These are phyloP conservation scores for Aspergillus pseudoviridinutans DNA, from an alignment of 2,329 filamentous ascomycete species.

Conservation along the genomic window DNA sequence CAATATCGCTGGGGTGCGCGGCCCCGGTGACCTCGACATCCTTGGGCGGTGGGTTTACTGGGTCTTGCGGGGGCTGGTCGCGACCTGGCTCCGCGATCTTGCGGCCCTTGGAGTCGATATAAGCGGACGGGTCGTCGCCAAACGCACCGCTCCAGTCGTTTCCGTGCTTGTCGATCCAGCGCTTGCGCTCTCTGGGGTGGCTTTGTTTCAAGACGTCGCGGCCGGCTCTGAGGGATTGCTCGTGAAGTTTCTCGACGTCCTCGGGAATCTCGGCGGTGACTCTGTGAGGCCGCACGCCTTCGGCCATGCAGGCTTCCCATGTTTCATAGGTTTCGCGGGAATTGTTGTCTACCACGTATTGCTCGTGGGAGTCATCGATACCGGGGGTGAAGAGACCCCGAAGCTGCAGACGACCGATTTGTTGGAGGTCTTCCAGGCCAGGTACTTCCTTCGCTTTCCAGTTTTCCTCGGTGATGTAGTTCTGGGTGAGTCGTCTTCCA, in stretches of 20 bases:
- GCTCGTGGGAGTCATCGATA: slow-evolving; percentile 79
- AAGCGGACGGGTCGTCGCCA: slow-evolving; percentile 66
- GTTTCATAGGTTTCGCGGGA: slow-evolving; percentile 89
- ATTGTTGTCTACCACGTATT: slow-evolving; percentile 81
- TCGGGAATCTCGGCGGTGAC: slow-evolving; percentile 72
- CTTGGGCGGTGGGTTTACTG: slow-evolving; percentile 44
- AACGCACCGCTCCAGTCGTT: slow-evolving; percentile 87
- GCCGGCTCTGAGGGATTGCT: slow-evolving; percentile 72
- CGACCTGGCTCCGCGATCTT: slow-evolving; percentile 55
- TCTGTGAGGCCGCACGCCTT: slow-evolving; percentile 71
- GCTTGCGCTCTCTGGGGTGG: slow-evolving; percentile 60
- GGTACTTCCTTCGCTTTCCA: slow-evolving; percentile 58
- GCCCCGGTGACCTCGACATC: slow-evolving; percentile 14
- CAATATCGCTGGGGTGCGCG: slow-evolving; percentile 22
- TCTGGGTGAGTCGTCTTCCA: slow-evolving; percentile 74
- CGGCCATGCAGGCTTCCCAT: slow-evolving; percentile 86
- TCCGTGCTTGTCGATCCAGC: slow-evolving; percentile 75
- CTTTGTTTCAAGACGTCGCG: slow-evolving; percentile 75
- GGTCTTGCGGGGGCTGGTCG: slow-evolving; percentile 51
- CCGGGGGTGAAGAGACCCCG: slow-evolving; percentile 80
- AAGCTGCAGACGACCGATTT: slow-evolving; percentile 79
- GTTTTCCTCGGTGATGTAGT: slow-evolving; percentile 83
- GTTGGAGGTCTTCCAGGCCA: slow-evolving; percentile 69
- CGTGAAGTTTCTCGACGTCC: slow-evolving; percentile 70
- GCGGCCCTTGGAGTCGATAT: slow-evolving; percentile 50